These are phyloP conservation scores for Plasmopara viticola DNA, from an alignment of 352 stramenopile species.

Conservation along the genomic window DNA sequence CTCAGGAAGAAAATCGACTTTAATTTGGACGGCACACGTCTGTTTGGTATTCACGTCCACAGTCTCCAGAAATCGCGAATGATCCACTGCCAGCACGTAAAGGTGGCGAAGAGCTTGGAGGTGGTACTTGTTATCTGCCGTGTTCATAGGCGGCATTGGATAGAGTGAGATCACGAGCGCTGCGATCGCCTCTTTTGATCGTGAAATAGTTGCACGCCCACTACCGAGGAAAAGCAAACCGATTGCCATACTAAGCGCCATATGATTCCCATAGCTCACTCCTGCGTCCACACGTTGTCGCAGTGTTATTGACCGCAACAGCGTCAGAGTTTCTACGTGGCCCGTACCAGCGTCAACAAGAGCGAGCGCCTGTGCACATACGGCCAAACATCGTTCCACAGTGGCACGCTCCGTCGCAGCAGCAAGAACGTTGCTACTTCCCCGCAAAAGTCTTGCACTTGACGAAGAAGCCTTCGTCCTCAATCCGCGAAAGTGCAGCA, in stretches of 20 bases:
- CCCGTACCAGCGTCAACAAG: conserved; percentile 96
- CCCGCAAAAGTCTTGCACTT: conserved; percentile 22
- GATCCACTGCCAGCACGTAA: conserved; percentile 83
- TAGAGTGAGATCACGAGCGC: conserved; percentile 93
- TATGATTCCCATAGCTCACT: conserved; percentile 94
- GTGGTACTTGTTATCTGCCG: conserved; percentile 92
- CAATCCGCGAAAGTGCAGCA: conserved; percentile 76
- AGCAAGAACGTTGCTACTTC: conserved; percentile 44
- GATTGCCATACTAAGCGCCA: conserved; percentile 91
- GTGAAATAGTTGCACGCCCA: conserved; percentile 89
- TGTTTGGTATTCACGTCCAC: conserved; percentile 59
- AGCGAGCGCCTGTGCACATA: conserved; percentile 87
- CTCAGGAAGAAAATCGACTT: conserved; percentile 30
- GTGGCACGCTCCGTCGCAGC: conserved; percentile 74
- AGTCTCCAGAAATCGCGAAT: conserved; percentile 58
- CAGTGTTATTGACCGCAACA: conserved; percentile 87
- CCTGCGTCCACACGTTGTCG: conserved; percentile 69
- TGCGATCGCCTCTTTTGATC: conserved; percentile 87
- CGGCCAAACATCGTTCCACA: conserved; percentile 91
- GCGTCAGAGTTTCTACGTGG: conserved; percentile 88
- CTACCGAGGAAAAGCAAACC: conserved; percentile 95
- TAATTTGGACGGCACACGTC: conserved; percentile 42
- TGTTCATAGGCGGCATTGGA: conserved; percentile 89
- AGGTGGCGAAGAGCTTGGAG: conserved; percentile 88
- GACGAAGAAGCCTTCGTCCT: conserved; percentile 37